These are phyloP conservation scores for Pyrrhoderma noxium DNA, from an alignment of 1,284 basidiomycete genomes.

Conservation along the genomic window DNA sequence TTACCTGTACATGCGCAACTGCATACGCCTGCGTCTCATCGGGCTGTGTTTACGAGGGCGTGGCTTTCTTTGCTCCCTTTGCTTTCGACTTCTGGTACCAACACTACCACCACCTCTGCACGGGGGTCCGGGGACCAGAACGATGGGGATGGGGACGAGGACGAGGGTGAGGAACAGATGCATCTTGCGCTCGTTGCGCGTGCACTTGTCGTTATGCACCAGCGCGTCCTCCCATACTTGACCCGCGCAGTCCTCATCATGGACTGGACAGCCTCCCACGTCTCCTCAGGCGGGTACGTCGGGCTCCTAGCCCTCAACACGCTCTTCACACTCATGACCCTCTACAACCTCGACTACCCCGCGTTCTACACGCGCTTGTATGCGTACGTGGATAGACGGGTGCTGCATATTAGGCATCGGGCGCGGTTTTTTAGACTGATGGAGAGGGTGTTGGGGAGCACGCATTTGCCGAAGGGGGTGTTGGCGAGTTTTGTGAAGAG, in stretches of 20 bases:
- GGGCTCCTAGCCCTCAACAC: constrained; percentile 7
- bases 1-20: constrained; percentile 70
- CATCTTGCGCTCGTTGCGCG: constrained; percentile 44
- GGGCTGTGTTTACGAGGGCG: constrained; percentile 68
- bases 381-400: constrained; percentile 76
- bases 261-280: constrained; percentile 89
- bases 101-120: no score
- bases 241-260: constrained; percentile 78
- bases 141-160: constrained; percentile 10
- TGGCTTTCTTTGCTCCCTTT: constrained; percentile 71
- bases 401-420: constrained; percentile 89
- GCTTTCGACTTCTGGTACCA: constrained; percentile 29
- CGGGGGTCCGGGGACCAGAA: constrained; percentile 17
- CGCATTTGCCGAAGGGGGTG: constrained; percentile 81
- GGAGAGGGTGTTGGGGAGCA: constrained; percentile 89
- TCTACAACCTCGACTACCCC: constrained; percentile 97
- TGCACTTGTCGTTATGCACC: constrained; percentile 75
- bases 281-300: constrained; percentile 55
- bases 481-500: constrained; percentile 95
- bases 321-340: constrained; percentile 85
- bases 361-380: constrained; percentile 95
- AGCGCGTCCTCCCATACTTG: constrained; percentile 79
- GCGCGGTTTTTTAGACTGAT: constrained; percentile 92
- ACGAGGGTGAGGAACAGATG: constrained; percentile 29
- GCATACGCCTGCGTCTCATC: constrained; percentile 66